phyloP scores from a whole-genome alignment of 257 asterid species.

The Voacanga thouarsii region DNA sequence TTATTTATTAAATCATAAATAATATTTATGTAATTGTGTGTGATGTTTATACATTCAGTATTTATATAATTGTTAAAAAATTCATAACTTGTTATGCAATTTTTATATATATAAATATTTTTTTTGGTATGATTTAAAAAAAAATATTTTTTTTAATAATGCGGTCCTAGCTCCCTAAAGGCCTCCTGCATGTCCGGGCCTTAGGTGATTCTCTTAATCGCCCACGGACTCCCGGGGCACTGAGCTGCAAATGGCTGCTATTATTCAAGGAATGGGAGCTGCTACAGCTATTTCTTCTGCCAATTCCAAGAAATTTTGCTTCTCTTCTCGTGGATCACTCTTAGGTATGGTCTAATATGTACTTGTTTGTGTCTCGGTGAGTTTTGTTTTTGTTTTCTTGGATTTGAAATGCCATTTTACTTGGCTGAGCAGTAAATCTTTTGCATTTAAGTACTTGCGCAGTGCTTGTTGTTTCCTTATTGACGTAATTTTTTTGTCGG shows the following conservation, averaged over 20 bases:
- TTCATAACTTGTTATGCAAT: no score
- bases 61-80: no score
- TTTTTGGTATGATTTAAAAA: no score
- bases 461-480: neutral
- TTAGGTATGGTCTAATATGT: slow-evolving; percentile 32
- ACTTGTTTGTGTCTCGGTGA: neutral
- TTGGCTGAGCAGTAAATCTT: no score
- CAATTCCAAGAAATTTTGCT: slow-evolving; percentile 32
- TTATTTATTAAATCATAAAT: no score
- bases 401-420: neutral
- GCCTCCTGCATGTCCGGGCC: no score
- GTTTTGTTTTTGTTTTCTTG: neutral
- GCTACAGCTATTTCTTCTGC: slow-evolving; percentile 41
- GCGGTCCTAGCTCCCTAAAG: no score
- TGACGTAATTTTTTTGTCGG: neutral
- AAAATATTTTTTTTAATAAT: no score
- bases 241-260: slow-evolving; percentile 38
- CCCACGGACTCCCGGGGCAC: neutral
- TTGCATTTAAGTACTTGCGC: neutral
- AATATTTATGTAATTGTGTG: no score
- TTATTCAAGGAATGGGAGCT: slow-evolving; percentile 49
- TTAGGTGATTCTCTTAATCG: no score
- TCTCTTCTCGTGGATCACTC: slow-evolving; percentile 35
- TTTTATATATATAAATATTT: no score
- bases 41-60: no score